phyloP scores from a whole-genome alignment of 148 eudicot species.

The Cornus suecica region DNA sequence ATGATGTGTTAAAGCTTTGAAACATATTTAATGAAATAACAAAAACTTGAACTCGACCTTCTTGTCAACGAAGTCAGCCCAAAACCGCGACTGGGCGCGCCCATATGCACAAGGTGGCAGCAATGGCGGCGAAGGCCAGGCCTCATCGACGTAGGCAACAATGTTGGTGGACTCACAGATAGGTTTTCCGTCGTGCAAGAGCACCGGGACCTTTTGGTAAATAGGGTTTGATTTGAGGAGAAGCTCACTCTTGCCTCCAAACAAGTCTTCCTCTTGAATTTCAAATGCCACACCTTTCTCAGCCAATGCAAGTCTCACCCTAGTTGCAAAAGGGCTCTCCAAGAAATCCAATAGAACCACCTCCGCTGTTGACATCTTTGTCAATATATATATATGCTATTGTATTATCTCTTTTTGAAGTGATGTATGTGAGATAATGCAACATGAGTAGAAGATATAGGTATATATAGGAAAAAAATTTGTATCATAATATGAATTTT shows the following conservation, averaged over 20 bases:
- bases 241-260: slow-evolving; percentile 7
- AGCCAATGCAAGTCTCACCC: slow-evolving; percentile 6
- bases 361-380: slow-evolving; percentile 6
- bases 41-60: neutral
- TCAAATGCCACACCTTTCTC: slow-evolving; percentile 8
- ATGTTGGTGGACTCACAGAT: slow-evolving; percentile 9
- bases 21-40: neutral
- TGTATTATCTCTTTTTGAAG: neutral
- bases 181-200: slow-evolving; percentile 2
- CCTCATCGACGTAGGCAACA: slow-evolving; percentile 11
- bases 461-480: neutral
- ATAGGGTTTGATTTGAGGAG: slow-evolving; percentile 14
- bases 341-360: slow-evolving; percentile 8
- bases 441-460: neutral
- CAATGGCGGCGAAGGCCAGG: slow-evolving; percentile 14
- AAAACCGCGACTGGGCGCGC: slow-evolving; percentile 4
- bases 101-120: slow-evolving; percentile 3
- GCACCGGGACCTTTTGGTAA: slow-evolving; percentile 16
- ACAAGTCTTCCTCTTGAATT: slow-evolving; percentile 9
- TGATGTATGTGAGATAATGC: neutral
- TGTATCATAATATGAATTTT: neutral
- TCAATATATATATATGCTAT: neutral
- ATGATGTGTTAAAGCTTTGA: neutral
- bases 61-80: slow-evolving; percentile 18
- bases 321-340: neutral